These are phyloP conservation scores for Aspergillus fijiensis DNA, from an alignment of 2,329 filamentous ascomycete genomes.

Conservation along the genomic window DNA sequence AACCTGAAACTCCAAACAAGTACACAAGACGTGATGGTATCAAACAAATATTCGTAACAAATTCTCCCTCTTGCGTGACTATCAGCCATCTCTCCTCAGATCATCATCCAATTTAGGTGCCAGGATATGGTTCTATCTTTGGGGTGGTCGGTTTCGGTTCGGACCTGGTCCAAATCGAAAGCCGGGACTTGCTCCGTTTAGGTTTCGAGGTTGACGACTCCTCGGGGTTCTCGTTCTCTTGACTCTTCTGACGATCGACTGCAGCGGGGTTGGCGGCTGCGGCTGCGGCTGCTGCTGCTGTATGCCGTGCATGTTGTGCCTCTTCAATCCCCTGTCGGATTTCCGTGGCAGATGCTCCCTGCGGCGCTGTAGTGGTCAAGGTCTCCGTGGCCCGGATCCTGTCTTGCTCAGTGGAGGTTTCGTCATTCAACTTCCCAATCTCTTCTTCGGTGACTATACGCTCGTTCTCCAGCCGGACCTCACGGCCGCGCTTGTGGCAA, in stretches of 20 bases:
- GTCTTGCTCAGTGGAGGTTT: slow-evolving; percentile 30
- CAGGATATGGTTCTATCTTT: slow-evolving; percentile 37
- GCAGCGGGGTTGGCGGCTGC: background rate
- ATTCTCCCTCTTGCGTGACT: background rate
- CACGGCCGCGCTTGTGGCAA: slow-evolving; percentile 90
- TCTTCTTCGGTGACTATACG: slow-evolving; percentile 49
- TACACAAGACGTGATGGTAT: slow-evolving; percentile 2
- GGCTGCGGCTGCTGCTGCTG: slow-evolving; percentile 11
- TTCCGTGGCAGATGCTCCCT: slow-evolving; percentile 41
- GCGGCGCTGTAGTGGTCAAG: slow-evolving; percentile 42
- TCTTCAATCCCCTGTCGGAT: slow-evolving; percentile 43
- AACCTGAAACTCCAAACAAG: background rate
- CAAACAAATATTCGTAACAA: background rate
- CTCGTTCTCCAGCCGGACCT: slow-evolving; percentile 72
- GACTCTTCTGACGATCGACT: slow-evolving; percentile 5
- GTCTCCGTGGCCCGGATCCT: slow-evolving; percentile 37
- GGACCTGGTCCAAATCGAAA: slow-evolving; percentile 31
- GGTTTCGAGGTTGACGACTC: slow-evolving; percentile 19
- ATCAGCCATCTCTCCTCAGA: background rate
- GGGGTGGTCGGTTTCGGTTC: slow-evolving; percentile 19
- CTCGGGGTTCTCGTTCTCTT: slow-evolving; percentile 1
- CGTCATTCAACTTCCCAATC: slow-evolving; percentile 41
- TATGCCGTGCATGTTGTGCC: slow-evolving; percentile 36
- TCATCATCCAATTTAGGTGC: slow-evolving; percentile 28
- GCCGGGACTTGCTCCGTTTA: slow-evolving; percentile 31